These are phyloP conservation scores for Yamagishiella unicocca DNA, from an alignment of 139 green algal species.

Conservation along the genomic window DNA sequence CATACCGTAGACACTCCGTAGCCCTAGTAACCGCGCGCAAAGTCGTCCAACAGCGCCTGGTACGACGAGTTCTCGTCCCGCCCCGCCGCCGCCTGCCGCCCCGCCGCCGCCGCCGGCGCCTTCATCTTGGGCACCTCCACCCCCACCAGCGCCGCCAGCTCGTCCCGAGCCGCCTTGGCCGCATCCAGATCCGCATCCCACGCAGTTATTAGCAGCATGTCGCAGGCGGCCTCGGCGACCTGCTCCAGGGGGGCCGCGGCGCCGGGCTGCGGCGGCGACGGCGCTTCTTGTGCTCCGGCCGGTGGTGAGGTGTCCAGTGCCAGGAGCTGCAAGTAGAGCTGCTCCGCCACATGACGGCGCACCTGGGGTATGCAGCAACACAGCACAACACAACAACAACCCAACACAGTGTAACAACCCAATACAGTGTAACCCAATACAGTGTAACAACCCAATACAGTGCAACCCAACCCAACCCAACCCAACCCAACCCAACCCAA, in stretches of 20 bases:
- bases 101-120: constrained; percentile 19
- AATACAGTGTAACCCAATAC: too few species aligned
- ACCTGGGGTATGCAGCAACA: too few species aligned
- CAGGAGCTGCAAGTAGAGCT: constrained; percentile 88
- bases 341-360: constrained; percentile 81
- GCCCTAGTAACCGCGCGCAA: constrained; percentile 49
- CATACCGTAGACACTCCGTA: too few species aligned
- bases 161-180: constrained; percentile 58
- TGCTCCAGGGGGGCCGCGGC: neutral
- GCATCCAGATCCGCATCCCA: constrained; percentile 79
- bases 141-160: constrained; percentile 56
- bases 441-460: too few species aligned
- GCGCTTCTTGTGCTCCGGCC: too few species aligned
- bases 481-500: too few species aligned
- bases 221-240: constrained; percentile 53
- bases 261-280: too few species aligned
- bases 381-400: too few species aligned
- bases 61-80: constrained; percentile 78
- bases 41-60: constrained; percentile 73
- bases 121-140: constrained; percentile 58
- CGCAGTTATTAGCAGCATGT: constrained; percentile 64
- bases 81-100: neutral
- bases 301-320: constrained; percentile 58
- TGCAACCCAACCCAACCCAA: too few species aligned
- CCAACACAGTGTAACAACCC: too few species aligned